Base-by-base conservation (phyloP, 495 filamentous ascomycete genomes). In the Wilcoxina mikolae region DNA sequence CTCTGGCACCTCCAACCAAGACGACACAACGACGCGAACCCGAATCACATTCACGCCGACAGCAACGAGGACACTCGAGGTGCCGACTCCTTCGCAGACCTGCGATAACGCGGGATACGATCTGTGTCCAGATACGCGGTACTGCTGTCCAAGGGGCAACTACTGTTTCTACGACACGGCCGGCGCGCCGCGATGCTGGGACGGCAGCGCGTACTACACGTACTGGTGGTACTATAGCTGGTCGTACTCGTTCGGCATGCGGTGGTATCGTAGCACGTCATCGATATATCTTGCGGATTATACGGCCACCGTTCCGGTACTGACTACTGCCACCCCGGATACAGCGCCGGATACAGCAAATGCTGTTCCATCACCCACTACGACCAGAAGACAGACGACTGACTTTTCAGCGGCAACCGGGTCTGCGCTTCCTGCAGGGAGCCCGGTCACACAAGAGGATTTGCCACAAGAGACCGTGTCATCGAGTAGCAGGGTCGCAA, bases 141-240 rank as follows among this genome's bases (percentile, higher is more conserved):
- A 7, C 31, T 38, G 31, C 31, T 38, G 31, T n/a, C 31, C 31
- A 7, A 7, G 9, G 9, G 7, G 7, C 7, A 7, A 7, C 7
- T 38, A 38, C 31, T 38, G 31, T n/a, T 38, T 7, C 31, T 38
- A 38, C 31, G 31, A 38, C 31, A 7, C 31, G 9, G 7, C n/a
- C 31, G 31, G 31, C n/a, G n/a, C 7, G n/a, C 9, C 31, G n/a
- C 4, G 5, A 22, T 52, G 49, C 23, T 52, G 49, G 49, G 49
- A 39, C 25, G 49, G 49, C 15, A 20, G 12, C 25, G 15, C 4
- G 2, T 38, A 39, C 3, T 52, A 52, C 31, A 52, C 49, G 2
- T 52, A 39, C 18, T 52, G 35, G 12, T 52, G 35, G 15, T 52
- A 52, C 18, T 52, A 52, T 20, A 22, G 27, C 2, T 52, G 49